These are phyloP conservation scores for Protomyces gravidus DNA, from an alignment of 1,139 yeast species.

Conservation along the genomic window DNA sequence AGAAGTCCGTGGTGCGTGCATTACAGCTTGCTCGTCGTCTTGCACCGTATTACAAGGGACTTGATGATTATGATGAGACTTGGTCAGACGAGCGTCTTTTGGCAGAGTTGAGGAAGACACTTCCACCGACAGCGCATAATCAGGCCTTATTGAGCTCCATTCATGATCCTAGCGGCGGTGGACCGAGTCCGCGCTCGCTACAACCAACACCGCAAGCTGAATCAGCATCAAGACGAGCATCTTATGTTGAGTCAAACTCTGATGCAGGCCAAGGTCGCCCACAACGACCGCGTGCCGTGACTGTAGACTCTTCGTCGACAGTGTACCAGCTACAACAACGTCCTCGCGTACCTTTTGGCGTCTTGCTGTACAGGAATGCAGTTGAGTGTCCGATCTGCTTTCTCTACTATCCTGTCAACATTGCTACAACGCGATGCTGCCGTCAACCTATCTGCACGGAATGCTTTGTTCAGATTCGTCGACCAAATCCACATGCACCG, in stretches of 20 bases:
- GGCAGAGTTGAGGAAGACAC: slow-evolving; percentile 44
- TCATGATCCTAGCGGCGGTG: slow-evolving; percentile 11
- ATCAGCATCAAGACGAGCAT: slow-evolving; percentile 10
- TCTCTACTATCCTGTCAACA: slow-evolving; percentile 70
- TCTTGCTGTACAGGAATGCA: slow-evolving; percentile 27
- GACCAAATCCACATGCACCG: slow-evolving; percentile 93
- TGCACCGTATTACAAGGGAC: slow-evolving; percentile 88
- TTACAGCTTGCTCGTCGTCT: slow-evolving; percentile 53
- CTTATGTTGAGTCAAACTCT: neutral
- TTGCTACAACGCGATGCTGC: slow-evolving; percentile 86
- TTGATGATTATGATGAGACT: slow-evolving; percentile 68
- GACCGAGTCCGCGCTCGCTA: slow-evolving; percentile 1
- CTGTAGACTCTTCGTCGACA: slow-evolving; percentile 17
- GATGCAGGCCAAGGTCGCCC: neutral
- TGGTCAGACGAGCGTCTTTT: slow-evolving; percentile 74
- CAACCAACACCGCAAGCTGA: slow-evolving; percentile 3
- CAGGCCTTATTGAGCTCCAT: slow-evolving; percentile 17
- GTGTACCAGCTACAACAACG: slow-evolving; percentile 4
- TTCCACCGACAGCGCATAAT: slow-evolving; percentile 14
- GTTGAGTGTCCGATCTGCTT: slow-evolving; percentile 94
- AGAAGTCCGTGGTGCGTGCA: slow-evolving; percentile 19
- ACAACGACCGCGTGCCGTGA: slow-evolving; percentile 26
- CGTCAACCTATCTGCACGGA: slow-evolving; percentile 91
- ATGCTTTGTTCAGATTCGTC: slow-evolving; percentile 91
- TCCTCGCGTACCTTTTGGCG: slow-evolving; percentile 12